These are phyloP conservation scores for Cerrena zonata DNA, from an alignment of 1,284 basidiomycete species.

Conservation along the genomic window DNA sequence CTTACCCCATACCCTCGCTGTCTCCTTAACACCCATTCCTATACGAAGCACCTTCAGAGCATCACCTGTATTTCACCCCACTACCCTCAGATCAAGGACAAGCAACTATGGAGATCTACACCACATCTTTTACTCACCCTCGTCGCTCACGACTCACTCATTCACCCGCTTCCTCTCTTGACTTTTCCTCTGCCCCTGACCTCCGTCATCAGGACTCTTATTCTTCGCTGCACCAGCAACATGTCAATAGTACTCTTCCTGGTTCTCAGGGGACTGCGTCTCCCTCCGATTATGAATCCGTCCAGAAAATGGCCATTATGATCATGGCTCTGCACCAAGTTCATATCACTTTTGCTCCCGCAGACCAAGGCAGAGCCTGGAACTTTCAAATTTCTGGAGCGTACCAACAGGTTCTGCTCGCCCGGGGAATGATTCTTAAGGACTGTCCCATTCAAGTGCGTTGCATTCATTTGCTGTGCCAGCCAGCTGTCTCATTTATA, in stretches of 20 bases:
- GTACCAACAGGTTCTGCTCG: constrained; percentile 89
- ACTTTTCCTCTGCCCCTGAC: constrained; percentile 42
- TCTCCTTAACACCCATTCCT: constrained; percentile 28
- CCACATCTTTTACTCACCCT: constrained; percentile 84
- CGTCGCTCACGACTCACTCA: constrained; percentile 66
- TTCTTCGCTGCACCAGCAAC: constrained; percentile 36
- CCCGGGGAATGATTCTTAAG: constrained; percentile 83
- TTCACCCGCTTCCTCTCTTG: constrained; percentile 58
- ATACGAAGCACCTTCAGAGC: constrained; percentile 11
- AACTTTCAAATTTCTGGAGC: constrained; percentile 89
- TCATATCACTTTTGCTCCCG: constrained; percentile 73
- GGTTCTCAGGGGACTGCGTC: constrained; percentile 30
- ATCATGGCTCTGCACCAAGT: constrained; percentile 78
- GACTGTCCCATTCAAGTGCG: constrained; percentile 80
- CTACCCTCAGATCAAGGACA: constrained; percentile 19
- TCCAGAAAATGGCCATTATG: constrained; percentile 77
- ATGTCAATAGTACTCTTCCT: constrained; percentile 30
- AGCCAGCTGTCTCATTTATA: not conserved
- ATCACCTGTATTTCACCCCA: constrained; percentile 29
- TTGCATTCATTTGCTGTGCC: constrained; percentile 13
- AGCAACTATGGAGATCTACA: constrained; percentile 81
- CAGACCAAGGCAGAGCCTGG: constrained; percentile 69
- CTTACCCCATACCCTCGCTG: constrained; percentile 33
- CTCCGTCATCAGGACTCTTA: constrained; percentile 43
- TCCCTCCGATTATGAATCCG: constrained; percentile 59